Percentiles rank a stretch among this genome's conserved stretches.
Conservation (phyloP, 2,329 filamentous ascomycete species). For the Epichloe gansuensis region DNA sequence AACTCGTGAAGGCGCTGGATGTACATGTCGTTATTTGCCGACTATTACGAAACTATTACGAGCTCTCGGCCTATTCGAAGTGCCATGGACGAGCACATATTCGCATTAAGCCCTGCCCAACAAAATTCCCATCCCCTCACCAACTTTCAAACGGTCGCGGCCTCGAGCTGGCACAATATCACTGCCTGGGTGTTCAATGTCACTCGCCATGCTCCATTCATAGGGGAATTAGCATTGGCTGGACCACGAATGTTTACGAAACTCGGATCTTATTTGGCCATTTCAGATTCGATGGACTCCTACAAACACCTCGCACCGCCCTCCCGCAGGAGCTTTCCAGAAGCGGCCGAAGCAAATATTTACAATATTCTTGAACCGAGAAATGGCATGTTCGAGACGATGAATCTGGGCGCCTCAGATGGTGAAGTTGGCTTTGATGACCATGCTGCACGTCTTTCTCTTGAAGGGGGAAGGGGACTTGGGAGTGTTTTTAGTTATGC, state of each 20-base stretch:
- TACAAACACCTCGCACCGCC: conserved; percentile 23
- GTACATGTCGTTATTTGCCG: background rate
- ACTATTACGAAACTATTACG: background rate
- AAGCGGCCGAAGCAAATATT: conserved; percentile 14
- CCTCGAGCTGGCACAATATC: conserved; percentile 36
- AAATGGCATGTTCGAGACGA: conserved; percentile 1
- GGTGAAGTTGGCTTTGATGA: conserved; percentile 7
- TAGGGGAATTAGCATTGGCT: conserved; percentile 56
- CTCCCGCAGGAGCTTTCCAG: conserved; percentile 11
- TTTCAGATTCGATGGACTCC: conserved; percentile 47
- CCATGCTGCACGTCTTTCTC: conserved; percentile 34
- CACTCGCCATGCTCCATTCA: conserved; percentile 47
- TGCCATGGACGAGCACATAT: conserved; percentile 2
- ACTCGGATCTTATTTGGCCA: conserved; percentile 48
- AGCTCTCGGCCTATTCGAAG: background rate
- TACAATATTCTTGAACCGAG: conserved; percentile 19
- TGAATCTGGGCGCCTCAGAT: background rate
- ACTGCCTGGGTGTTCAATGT: conserved; percentile 46
- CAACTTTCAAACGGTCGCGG: conserved; percentile 8
- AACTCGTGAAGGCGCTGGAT: background rate
- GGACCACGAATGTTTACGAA: conserved; percentile 59
- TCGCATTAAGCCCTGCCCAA: background rate
- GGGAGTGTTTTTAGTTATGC: conserved; percentile 83
- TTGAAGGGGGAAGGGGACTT: conserved; percentile 56
- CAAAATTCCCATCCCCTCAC: conserved; percentile 8